phyloP scores from a whole-genome alignment of 75 land plant species.

The Sequoiadendron giganteum region DNA sequence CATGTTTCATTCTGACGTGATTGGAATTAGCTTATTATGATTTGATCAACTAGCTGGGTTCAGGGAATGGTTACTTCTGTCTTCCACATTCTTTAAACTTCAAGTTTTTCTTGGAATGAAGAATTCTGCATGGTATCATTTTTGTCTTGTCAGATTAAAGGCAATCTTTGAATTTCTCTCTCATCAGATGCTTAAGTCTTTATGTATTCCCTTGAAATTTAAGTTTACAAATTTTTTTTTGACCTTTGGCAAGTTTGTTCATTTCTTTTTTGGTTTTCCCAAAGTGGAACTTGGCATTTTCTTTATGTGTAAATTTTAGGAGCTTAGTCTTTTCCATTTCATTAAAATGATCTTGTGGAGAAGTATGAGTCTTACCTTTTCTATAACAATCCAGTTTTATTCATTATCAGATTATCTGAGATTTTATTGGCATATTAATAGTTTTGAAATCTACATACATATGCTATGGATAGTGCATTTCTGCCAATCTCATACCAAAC shows the following conservation, averaged over 20 bases:
- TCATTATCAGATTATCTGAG: no score
- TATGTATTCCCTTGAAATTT: not conserved
- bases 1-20: not conserved
- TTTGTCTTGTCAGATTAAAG: not conserved
- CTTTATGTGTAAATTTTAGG: not conserved
- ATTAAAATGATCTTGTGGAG: not conserved
- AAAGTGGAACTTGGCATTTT: not conserved
- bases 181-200: not conserved
- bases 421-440: not conserved
- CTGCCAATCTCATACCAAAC: not conserved
- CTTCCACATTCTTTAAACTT: not conserved
- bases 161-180: not conserved
- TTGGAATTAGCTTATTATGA: not conserved
- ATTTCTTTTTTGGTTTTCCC: not conserved
- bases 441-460: not conserved
- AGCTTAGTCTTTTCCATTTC: not conserved
- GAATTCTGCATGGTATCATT: not conserved
- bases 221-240: not conserved
- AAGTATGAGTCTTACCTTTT: not conserved
- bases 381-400: no score
- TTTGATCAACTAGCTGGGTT: not conserved
- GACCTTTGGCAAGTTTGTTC: not conserved
- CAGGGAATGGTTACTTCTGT: not conserved
- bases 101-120: not conserved
- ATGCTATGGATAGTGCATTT: not conserved